phyloP scores from a whole-genome alignment of 2,329 filamentous ascomycete species.

The Xylariaceae sp. region DNA sequence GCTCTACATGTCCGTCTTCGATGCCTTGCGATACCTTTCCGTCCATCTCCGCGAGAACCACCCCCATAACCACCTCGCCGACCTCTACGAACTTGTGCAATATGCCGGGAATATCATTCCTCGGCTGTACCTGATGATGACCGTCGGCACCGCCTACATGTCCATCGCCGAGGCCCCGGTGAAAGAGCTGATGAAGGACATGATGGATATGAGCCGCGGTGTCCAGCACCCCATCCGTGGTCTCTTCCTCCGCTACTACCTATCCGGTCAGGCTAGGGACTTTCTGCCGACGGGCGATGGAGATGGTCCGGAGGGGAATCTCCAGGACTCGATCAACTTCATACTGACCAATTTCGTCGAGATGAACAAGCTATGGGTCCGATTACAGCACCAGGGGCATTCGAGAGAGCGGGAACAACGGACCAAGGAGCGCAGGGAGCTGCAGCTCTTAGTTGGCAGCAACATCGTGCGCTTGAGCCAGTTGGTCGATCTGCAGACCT shows the following conservation, averaged over 20 bases:
- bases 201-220: constrained; percentile 99
- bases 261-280: constrained; percentile 90
- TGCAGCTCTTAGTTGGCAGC: constrained; percentile 91
- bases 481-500: constrained; percentile 87
- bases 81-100: constrained; percentile 94
- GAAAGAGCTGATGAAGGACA: constrained; percentile 99
- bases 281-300: constrained; percentile 72
- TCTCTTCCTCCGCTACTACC: constrained; percentile 90
- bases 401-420: constrained; percentile 89
- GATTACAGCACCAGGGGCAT: constrained; percentile 93
- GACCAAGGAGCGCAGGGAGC: constrained; percentile 88
- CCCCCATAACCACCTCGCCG: constrained; percentile 93
- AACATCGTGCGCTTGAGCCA: constrained; percentile 94
- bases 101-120: constrained; percentile 98
- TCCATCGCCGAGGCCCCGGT: constrained; percentile 95
- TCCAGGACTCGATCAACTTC: constrained; percentile 97
- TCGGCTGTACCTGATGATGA: constrained; percentile 96
- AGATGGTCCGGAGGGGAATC: constrained; percentile 88
- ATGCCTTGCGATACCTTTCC: constrained; percentile 91
- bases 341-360: constrained; percentile 98
- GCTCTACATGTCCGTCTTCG: constrained; percentile 98
- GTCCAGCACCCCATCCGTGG: constrained; percentile 96
- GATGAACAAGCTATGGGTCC: constrained; percentile 99
- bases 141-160: constrained; percentile 98
- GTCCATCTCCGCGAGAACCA: constrained; percentile 96